Percentiles rank a stretch among this genome's conserved stretches.
These are phyloP conservation scores for Colletotrichum zoysiae DNA, from an alignment of 2,329 filamentous ascomycete species.

Conservation along the genomic window DNA sequence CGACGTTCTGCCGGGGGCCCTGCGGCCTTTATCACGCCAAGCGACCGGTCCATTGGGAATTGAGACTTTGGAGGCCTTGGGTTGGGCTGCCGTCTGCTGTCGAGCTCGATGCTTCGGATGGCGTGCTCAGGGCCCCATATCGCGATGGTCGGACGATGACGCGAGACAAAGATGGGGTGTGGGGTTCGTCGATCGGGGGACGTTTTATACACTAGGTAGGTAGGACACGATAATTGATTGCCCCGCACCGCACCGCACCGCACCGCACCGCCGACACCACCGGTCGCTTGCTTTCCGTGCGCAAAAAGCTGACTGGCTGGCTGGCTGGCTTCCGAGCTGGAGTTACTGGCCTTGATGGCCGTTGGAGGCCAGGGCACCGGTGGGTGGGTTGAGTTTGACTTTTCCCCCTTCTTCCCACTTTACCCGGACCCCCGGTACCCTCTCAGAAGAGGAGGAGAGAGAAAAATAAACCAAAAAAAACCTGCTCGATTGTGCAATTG, in stretches of 20 bases:
- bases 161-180: constrained; percentile 31
- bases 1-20: constrained; percentile 9
- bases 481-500: constrained; percentile 5
- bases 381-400: background rate
- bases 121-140: constrained; percentile 42
- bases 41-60: constrained; percentile 8
- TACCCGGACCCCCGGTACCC: background rate
- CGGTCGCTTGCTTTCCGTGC: background rate
- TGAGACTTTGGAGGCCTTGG: constrained; percentile 6
- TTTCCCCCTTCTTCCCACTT: background rate
- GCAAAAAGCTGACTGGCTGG: background rate
- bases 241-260: constrained; percentile 20
- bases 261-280: constrained; percentile 24
- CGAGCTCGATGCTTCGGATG: constrained; percentile 38
- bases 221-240: background rate
- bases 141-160: constrained; percentile 41
- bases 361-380: background rate
- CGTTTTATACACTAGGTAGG: no score
- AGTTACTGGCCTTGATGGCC: background rate
- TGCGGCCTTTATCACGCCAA: constrained; percentile 26
- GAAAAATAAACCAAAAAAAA: no score
- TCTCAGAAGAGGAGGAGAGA: no score
- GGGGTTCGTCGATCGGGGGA: constrained; percentile 7
- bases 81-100: constrained; percentile 2
- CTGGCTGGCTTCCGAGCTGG: background rate